Base-by-base conservation (phyloP, 257 asterid genomes). In the Marsdenia floribunda region DNA sequence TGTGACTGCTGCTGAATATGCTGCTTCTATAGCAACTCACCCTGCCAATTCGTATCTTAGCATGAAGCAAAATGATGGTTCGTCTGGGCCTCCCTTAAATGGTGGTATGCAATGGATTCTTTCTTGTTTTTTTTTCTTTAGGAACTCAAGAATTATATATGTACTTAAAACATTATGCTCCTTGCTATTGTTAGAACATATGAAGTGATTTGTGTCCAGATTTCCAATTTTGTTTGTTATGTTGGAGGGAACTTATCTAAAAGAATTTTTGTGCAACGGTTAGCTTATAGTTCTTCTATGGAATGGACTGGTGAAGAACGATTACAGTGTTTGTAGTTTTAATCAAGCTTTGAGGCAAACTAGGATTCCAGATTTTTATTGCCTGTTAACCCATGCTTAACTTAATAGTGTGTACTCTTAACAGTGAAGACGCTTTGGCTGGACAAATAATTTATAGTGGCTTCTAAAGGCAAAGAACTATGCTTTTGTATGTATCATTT, bases 11-110 rank as follows among this genome's bases (percentile, higher is more conserved):
- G 88, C 75, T 71, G 91, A 83, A 76, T 54, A 57, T 74, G 83
- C 83, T 75, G 80, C 78, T 68, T 38, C 71, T 4, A 68, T 71
- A 75, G 66, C 79, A 24, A 60, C 35, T 57, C 52, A 67, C 68
- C 60, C 79, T 61, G 40, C 68, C 47, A 81, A 78, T 84, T 76
- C 79, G 53, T 80, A 77, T 74, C 63, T 76, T 72, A 77, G 78
- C 40, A 80, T 73, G 53, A 88, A 82, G 80, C 81, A 75, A 68
- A 79, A 68, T 80, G 72, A 82, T 78, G 91, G 96, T 91, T 86
- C 67, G 40, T 77, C 42, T 66, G 29, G 24, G 5, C 33, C n/a
- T 54, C 77, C 73, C 50, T 53, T 7, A 68, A 80, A 70, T 81
- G 70, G 80, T 78, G 91, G 96, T 91, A 86, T 71, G 54, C 76